Percentiles rank a stretch among this genome's conserved stretches.
Conservation (phyloP, 2,329 filamentous ascomycete species). For the Colletotrichum cordylinicola region DNA sequence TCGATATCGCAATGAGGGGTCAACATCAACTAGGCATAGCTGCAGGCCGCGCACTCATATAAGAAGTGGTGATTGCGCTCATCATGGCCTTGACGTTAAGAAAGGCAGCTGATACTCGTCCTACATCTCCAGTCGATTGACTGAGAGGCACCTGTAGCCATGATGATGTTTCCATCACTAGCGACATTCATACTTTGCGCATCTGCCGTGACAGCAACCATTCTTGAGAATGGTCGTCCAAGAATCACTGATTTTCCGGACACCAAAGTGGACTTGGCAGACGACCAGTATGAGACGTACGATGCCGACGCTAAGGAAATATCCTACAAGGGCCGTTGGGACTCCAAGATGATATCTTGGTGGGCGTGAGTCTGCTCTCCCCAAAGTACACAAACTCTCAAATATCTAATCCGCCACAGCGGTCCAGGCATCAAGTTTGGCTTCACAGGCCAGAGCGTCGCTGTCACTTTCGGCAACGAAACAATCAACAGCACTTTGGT, state of each 20-base stretch:
- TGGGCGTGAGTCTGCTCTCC: constrained; percentile 54
- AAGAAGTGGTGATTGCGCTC: neutral
- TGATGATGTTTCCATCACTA: neutral
- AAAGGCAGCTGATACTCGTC: neutral
- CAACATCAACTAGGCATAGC: neutral
- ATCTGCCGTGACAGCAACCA: constrained; percentile 31
- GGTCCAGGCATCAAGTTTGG: constrained; percentile 60
- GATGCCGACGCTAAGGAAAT: constrained; percentile 57
- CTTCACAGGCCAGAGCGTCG: constrained; percentile 58
- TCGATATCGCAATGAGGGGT: constrained; percentile 1
- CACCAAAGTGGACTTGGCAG: constrained; percentile 39
- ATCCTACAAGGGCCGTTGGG: constrained; percentile 68
- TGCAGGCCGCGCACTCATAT: neutral
- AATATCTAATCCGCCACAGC: constrained; percentile 29
- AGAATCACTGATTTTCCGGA: constrained; percentile 44
- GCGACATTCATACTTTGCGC: constrained; percentile 24
- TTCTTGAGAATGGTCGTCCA: constrained; percentile 47
- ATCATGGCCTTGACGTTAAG: neutral
- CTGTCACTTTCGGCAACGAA: constrained; percentile 58
- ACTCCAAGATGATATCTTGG: constrained; percentile 64
- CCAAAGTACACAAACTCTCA: neutral
- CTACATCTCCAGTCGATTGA: neutral
- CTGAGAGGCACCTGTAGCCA: neutral
- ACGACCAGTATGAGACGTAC: constrained; percentile 48
- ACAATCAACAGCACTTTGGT: constrained; percentile 57